Evolutionary conservation across 352 stramenopile genomes (phyloP).

Genomic region (Pythium plurisporium): DNA sequence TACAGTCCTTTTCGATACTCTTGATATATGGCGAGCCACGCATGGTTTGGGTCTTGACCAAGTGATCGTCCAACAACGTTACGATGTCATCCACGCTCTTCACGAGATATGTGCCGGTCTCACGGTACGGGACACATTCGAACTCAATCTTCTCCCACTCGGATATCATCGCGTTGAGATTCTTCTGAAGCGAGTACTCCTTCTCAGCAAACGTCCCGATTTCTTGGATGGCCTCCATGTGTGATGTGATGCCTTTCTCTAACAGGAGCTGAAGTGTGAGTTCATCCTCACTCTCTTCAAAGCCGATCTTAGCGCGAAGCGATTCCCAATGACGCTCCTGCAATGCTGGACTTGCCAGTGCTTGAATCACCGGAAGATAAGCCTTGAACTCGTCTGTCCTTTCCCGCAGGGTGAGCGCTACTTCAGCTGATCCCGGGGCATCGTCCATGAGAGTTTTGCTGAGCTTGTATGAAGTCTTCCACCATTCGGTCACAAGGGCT

Average conservation of each 20-base stretch:
- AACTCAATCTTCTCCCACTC: slow-evolving; percentile 95
- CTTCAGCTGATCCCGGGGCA: slow-evolving; percentile 82
- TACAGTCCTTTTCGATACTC: slow-evolving; percentile 90
- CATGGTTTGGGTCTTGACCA: slow-evolving; percentile 96
- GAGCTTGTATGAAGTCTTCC: slow-evolving; percentile 91
- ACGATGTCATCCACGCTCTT: slow-evolving; percentile 89
- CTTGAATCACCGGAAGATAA: slow-evolving; percentile 91
- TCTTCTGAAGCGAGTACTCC: slow-evolving; percentile 93
- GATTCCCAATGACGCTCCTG: slow-evolving; percentile 92
- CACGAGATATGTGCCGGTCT: slow-evolving; percentile 90
- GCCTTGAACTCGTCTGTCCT: slow-evolving; percentile 91
- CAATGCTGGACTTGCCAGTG: slow-evolving; percentile 86
- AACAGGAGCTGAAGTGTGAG: slow-evolving; percentile 78
- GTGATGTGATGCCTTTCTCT: slow-evolving; percentile 75
- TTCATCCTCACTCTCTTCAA: slow-evolving; percentile 82
- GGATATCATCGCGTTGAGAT: slow-evolving; percentile 90
- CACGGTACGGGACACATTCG: slow-evolving; percentile 89
- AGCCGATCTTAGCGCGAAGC: slow-evolving; percentile 87
- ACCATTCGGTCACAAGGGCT: slow-evolving; percentile 89
- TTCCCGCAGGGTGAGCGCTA: slow-evolving; percentile 84
- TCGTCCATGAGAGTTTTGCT: slow-evolving; percentile 88
- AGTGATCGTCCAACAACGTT: slow-evolving; percentile 90
- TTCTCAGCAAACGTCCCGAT: slow-evolving; percentile 92
- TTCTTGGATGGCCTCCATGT: slow-evolving; percentile 90
- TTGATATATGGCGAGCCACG: slow-evolving; percentile 93